These are phyloP conservation scores for Cryptosporidium sp. DNA, from an alignment of 169 alveolate genomes.

Conservation along the genomic window DNA sequence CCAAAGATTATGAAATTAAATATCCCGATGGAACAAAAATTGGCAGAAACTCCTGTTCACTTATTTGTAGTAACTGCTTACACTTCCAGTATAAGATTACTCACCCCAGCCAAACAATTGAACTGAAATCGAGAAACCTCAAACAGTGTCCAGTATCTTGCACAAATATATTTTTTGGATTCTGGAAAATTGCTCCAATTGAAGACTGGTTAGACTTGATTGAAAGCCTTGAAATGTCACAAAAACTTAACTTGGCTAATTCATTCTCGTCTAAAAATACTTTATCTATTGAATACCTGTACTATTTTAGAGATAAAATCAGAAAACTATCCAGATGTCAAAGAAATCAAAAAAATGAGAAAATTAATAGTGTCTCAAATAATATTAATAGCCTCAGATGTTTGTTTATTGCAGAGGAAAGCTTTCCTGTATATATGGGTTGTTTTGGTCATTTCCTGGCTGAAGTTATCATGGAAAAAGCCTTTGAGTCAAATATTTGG, in stretches of 20 bases:
- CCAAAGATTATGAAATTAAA: conserved; percentile 2
- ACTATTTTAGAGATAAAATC: not conserved
- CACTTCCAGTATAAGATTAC: conserved; percentile 6
- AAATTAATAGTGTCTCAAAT: not conserved
- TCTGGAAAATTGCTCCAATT: conserved; percentile 52
- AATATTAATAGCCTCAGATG: not conserved
- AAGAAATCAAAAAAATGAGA: not conserved
- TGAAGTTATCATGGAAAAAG: conserved; percentile 18
- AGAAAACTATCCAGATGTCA: not conserved
- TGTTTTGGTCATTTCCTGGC: conserved; percentile 34
- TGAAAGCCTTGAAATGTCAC: not conserved
- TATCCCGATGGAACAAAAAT: conserved; percentile 13
- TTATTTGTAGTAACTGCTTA: not conserved
- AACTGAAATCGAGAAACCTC: not conserved
- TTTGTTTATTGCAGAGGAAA: not conserved
- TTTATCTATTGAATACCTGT: conserved; percentile 19
- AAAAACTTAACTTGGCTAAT: not conserved
- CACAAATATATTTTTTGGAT: not conserved
- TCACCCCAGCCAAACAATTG: conserved; percentile 57
- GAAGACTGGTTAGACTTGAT: conserved; percentile 55
- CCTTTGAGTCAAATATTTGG: conserved; percentile 33
- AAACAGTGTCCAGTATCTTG: conserved; percentile 12
- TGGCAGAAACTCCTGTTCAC: not conserved
- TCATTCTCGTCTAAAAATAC: not conserved
- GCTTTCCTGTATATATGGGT: conserved; percentile 14